Evolutionary conservation across 108 stramenopile species (phyloP).

Genomic region (Discostella pseudostelligera): DNA sequence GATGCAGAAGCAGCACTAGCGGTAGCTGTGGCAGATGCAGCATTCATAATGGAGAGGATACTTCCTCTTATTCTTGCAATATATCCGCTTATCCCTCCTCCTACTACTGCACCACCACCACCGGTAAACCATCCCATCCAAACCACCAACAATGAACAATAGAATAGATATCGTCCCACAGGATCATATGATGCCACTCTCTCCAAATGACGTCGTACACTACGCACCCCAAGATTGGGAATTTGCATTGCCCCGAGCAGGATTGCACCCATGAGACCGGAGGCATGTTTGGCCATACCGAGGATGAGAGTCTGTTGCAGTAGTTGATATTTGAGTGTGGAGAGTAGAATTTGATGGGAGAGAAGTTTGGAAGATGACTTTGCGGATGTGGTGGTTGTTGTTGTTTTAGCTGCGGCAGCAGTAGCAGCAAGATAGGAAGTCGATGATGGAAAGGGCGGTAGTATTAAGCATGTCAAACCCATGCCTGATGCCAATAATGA

Average conservation of each 20-base stretch:
- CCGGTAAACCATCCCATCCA: conserved; percentile 55
- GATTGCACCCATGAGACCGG: conserved; percentile 65
- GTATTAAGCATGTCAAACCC: conserved; percentile 45
- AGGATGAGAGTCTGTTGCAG: conserved; percentile 64
- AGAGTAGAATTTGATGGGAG: conserved; percentile 48
- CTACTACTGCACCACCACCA: conserved; percentile 44
- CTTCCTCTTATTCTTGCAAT: conserved; percentile 12
- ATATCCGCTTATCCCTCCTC: conserved; percentile 27
- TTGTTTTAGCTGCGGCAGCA: conserved; percentile 2
- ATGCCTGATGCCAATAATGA: conserved; percentile 56
- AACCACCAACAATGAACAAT: conserved; percentile 61
- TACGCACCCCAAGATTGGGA: conserved; percentile 59
- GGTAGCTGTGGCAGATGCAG: background rate
- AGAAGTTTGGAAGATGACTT: conserved; percentile 28
- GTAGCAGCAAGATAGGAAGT: conserved; percentile 2
- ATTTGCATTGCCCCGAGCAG: conserved; percentile 62
- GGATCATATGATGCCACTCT: conserved; percentile 60
- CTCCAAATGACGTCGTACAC: conserved; percentile 64
- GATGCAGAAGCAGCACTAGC: background rate
- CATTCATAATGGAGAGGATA: conserved; percentile 29
- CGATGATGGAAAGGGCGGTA: conserved; percentile 27
- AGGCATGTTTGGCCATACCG: conserved; percentile 75
- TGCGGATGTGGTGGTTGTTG: background rate
- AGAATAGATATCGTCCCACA: conserved; percentile 81
- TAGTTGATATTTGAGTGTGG: conserved; percentile 39